Percentiles rank a stretch among this genome's conserved stretches.
phyloP scores from a whole-genome alignment of 2,329 filamentous ascomycete species.

The Drechslerella stenobrocha region DNA sequence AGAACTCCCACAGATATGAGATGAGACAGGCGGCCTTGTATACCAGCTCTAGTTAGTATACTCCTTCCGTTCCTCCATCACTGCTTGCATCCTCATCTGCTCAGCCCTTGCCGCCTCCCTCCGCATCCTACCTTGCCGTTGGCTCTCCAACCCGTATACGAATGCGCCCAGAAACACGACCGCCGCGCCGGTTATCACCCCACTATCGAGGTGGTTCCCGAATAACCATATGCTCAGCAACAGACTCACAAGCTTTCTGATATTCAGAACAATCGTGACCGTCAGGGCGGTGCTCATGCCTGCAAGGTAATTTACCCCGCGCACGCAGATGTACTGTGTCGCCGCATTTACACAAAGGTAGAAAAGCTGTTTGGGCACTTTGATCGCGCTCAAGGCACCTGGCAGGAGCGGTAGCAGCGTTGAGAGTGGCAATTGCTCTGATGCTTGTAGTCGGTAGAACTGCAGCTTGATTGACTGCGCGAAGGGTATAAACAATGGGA shows the following conservation, averaged over 20 bases:
- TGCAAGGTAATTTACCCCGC: slow-evolving; percentile 90
- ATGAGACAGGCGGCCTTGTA: not conserved
- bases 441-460: slow-evolving; percentile 66
- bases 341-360: slow-evolving; percentile 76
- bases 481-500: slow-evolving; percentile 76
- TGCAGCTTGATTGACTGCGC: slow-evolving; percentile 67
- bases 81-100: slow-evolving; percentile 17
- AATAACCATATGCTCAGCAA: slow-evolving; percentile 92
- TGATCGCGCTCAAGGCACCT: slow-evolving; percentile 54
- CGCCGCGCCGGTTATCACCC: slow-evolving; percentile 77
- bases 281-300: slow-evolving; percentile 87
- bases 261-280: slow-evolving; percentile 93
- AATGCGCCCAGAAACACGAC: slow-evolving; percentile 91
- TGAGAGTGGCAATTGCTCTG: slow-evolving; percentile 61
- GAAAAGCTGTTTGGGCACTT: slow-evolving; percentile 69
- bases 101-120: slow-evolving; percentile 37
- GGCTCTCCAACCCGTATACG: slow-evolving; percentile 76
- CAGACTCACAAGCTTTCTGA: slow-evolving; percentile 89
- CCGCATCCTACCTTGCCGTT: slow-evolving; percentile 49
- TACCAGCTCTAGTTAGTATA: slow-evolving; percentile 14
- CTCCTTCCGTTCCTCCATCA: slow-evolving; percentile 22
- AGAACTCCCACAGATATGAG: not conserved
- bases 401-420: slow-evolving; percentile 51
- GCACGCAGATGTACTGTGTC: slow-evolving; percentile 93
- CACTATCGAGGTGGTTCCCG: slow-evolving; percentile 75